Conservation (phyloP, 1,284 basidiomycete genomes). For the Sanghuangporus weigelae region DNA sequence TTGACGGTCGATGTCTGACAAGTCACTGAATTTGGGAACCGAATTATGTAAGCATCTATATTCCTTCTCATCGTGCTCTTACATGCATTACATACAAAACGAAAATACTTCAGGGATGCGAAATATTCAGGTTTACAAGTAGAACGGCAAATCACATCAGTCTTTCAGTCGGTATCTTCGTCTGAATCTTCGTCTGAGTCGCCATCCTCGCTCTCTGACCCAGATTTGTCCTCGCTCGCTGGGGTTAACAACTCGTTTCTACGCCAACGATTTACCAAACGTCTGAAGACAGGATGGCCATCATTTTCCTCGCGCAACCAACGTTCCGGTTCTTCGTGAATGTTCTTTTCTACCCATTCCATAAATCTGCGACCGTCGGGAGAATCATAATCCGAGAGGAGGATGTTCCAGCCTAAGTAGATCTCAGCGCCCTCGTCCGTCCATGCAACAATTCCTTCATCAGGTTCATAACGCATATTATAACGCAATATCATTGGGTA, state of each 20-base stretch:
- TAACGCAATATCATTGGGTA: conserved; percentile 52
- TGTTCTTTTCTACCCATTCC: conserved; percentile 41
- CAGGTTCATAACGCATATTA: conserved; percentile 49
- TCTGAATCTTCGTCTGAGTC: not conserved
- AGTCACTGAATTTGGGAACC: not conserved
- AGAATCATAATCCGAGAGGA: conserved; percentile 39
- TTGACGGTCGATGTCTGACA: not conserved
- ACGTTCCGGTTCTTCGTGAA: conserved; percentile 40
- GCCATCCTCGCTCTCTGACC: not conserved
- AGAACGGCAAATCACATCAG: not conserved
- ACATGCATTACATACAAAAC: not conserved
- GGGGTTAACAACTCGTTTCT: not conserved
- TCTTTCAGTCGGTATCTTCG: not conserved
- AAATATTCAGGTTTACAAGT: not conserved
- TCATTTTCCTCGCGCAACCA: conserved; percentile 33
- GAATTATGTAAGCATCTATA: not conserved
- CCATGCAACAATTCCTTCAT: conserved; percentile 40
- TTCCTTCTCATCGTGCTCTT: too few species aligned
- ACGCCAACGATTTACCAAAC: not conserved
- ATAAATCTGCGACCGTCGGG: conserved; percentile 48
- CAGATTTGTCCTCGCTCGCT: not conserved
- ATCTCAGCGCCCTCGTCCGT: conserved; percentile 37
- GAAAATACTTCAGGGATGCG: not conserved
- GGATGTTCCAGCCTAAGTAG: conserved; percentile 64
- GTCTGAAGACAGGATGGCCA: conserved; percentile 3